Evolutionary conservation across 2,329 filamentous ascomycete genomes (phyloP).

Genomic region (Cryphonectria radicalis): DNA sequence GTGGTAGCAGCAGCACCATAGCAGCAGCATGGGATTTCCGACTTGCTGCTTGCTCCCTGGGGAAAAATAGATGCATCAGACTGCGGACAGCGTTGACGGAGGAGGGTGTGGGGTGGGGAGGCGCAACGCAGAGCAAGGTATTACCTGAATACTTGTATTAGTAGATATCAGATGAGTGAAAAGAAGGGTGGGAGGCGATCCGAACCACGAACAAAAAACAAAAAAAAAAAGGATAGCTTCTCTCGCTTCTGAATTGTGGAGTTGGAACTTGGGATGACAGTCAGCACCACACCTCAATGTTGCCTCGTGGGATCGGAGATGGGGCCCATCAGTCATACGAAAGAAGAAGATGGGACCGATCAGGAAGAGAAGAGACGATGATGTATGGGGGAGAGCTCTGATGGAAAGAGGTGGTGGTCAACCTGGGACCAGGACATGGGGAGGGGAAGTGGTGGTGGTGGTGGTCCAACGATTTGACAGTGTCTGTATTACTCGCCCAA

Average conservation of each 20-base stretch:
- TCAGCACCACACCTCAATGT: conserved; percentile 3
- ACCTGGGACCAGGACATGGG: conserved; percentile 4
- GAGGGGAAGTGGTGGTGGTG: not conserved
- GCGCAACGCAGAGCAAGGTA: conserved; percentile 8
- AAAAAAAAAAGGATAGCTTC: not conserved
- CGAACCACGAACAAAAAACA: conserved; percentile 11
- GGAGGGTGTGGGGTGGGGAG: too few species aligned
- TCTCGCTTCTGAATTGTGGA: not conserved
- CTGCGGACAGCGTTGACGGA: conserved; percentile 17
- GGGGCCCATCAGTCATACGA: conserved; percentile 17
- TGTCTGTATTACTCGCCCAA: conserved; percentile 24
- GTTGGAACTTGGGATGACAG: conserved; percentile 4
- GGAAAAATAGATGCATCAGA: conserved; percentile 22
- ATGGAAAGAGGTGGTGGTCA: conserved; percentile 13
- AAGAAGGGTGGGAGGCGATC: not conserved
- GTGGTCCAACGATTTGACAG: conserved; percentile 21
- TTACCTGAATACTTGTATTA: conserved; percentile 15
- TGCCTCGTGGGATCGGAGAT: conserved; percentile 22
- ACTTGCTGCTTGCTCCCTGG: conserved; percentile 8
- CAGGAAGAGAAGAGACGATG: conserved; percentile 11
- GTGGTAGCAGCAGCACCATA: conserved; percentile 1
- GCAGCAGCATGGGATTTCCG: conserved; percentile 23
- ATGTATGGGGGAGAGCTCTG: conserved; percentile 9
- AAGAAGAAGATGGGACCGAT: conserved; percentile 11
- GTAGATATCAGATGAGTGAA: conserved; percentile 18